Conservation (phyloP, 202 grass and related monocot species). For the Miscanthus sacchariflorus region DNA sequence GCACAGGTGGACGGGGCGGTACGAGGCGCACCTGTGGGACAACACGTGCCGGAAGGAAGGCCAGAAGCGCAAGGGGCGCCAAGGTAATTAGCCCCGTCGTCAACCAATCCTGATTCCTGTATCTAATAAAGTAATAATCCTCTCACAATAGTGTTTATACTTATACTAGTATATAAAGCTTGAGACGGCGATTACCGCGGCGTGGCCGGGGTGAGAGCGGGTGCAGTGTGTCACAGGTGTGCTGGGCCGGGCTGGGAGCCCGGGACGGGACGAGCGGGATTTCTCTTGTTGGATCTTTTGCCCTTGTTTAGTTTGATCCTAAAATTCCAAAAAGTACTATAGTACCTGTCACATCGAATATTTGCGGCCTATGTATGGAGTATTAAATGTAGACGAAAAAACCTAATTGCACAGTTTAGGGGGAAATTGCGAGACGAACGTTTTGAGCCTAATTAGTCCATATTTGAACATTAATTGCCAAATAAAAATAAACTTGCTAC, state of each 20-base stretch:
- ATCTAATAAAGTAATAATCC: neutral
- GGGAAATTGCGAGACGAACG: no score
- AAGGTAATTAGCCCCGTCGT: constrained; percentile 59
- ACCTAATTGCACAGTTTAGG: no score
- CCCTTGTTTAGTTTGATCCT: no score
- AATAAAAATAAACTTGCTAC: no score
- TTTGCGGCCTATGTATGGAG: no score
- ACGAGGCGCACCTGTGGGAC: constrained; percentile 98
- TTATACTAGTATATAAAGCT: neutral
- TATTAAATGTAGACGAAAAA: no score
- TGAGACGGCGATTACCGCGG: neutral
- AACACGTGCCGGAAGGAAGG: constrained; percentile 90
- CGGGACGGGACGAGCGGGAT: constrained; percentile 25
- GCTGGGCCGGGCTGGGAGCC: no score
- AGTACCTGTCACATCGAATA: no score
- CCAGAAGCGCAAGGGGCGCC: constrained; percentile 94
- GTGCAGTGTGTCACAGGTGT: neutral
- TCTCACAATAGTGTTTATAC: neutral
- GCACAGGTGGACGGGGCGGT: constrained; percentile 97
- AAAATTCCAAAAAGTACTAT: no score
- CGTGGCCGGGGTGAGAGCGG: neutral
- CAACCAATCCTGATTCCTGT: neutral
- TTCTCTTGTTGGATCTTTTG: constrained; percentile 24
- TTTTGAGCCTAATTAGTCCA: no score
- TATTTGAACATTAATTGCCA: no score